Conservation (phyloP, 2,329 filamentous ascomycete species). For the Stemphylium vesicarium region DNA sequence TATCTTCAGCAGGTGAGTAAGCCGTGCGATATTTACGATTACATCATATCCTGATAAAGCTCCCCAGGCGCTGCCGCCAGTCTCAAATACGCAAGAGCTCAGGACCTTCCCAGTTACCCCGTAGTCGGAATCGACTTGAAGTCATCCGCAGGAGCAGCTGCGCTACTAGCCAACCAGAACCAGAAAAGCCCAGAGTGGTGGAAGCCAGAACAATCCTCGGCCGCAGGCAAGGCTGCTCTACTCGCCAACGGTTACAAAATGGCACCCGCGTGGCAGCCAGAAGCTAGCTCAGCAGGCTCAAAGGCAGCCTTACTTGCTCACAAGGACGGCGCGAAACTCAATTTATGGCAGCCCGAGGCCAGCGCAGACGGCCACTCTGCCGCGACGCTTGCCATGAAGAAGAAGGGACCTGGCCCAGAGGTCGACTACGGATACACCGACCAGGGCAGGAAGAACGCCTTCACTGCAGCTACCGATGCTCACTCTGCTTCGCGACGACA, state of each 20-base stretch:
- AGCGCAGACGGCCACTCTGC: conserved; percentile 68
- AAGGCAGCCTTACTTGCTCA: conserved; percentile 76
- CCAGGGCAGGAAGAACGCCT: conserved; percentile 67
- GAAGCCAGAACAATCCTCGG: conserved; percentile 65
- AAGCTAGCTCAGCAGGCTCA: conserved; percentile 69
- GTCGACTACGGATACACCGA: conserved; percentile 56
- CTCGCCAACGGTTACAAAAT: conserved; percentile 66
- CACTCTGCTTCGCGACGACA: conserved; percentile 64
- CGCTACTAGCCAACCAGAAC: conserved; percentile 74
- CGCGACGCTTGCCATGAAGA: conserved; percentile 70
- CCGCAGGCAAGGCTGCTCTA: conserved; percentile 65
- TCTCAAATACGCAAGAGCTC: conserved; percentile 74
- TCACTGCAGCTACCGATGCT: conserved; percentile 79
- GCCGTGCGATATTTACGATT: neutral
- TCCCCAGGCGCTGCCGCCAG: conserved; percentile 63
- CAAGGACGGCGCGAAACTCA: conserved; percentile 59
- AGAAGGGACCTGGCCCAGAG: conserved; percentile 55
- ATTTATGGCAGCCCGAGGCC: conserved; percentile 59
- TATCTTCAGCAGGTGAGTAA: conserved; percentile 63
- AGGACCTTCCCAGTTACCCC: conserved; percentile 77
- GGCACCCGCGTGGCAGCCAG: conserved; percentile 68
- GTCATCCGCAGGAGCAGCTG: conserved; percentile 74
- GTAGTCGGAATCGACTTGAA: conserved; percentile 65
- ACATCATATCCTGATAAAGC: conserved; percentile 9
- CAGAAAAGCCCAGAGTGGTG: conserved; percentile 69